A percentile compares a stretch with the other conserved stretches of the same genome.
Evolutionary conservation across 495 filamentous ascomycete species (phyloP).

Genomic region (Schizothecium vesticola): DNA sequence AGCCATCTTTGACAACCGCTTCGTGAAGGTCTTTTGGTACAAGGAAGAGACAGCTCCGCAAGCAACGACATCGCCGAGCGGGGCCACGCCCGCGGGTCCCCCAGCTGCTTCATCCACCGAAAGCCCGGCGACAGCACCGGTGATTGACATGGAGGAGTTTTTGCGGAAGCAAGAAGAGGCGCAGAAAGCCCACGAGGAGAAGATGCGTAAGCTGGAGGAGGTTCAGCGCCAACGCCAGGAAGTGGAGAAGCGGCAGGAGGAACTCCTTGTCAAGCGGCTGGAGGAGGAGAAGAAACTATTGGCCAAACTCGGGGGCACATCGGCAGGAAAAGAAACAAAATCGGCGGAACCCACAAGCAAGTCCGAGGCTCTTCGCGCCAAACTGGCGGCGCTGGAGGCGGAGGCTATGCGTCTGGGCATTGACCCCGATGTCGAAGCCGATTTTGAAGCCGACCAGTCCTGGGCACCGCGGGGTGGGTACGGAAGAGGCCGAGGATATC

Average conservation of each 20-base stretch:
- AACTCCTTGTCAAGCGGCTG: slow-evolving; percentile 65
- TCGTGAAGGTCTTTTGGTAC: slow-evolving; percentile 97
- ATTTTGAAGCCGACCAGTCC: slow-evolving; percentile 24
- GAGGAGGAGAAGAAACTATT: slow-evolving; percentile 70
- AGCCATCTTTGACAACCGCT: slow-evolving; percentile 93
- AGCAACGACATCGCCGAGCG: neutral
- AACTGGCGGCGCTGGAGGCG: slow-evolving; percentile 75
- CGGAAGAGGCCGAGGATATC: slow-evolving; percentile 45
- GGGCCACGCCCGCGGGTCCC: neutral
- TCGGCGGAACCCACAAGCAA: slow-evolving; percentile 31
- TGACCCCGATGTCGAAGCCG: slow-evolving; percentile 48
- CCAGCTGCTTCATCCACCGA: neutral
- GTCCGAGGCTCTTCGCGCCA: slow-evolving; percentile 60
- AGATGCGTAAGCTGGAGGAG: slow-evolving; percentile 65
- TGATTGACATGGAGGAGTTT: slow-evolving; percentile 76
- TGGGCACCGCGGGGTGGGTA: slow-evolving; percentile 33
- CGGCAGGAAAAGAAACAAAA: slow-evolving; percentile 13
- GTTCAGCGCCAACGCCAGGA: slow-evolving; percentile 65
- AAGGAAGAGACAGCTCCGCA: slow-evolving; percentile 50
- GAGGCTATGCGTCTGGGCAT: slow-evolving; percentile 80
- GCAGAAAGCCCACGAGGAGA: slow-evolving; percentile 75
- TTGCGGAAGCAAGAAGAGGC: slow-evolving; percentile 68
- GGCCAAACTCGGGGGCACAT: slow-evolving; percentile 32
- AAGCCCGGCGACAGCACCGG: slow-evolving; percentile 33
- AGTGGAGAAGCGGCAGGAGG: slow-evolving; percentile 70